Evolutionary conservation across 192 early-diverging fungal genomes (phyloP), one percentile per base, ranked within the genome.

Genomic region (Dissophora globulifera): DNA sequence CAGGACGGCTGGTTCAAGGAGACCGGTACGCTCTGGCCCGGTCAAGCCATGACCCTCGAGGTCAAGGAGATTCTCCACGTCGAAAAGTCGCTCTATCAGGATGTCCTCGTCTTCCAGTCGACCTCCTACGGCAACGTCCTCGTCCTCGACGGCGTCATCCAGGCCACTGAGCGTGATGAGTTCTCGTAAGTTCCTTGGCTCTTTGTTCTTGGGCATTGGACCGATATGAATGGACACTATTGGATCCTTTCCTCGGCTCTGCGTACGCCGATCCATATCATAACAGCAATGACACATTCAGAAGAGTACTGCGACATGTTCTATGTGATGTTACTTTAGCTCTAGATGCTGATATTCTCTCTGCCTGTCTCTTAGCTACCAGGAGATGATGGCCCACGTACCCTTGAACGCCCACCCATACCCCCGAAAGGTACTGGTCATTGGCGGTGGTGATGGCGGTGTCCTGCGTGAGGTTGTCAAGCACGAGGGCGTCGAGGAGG

Each of bases 311-410:
- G n/a, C n/a, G n/a, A n/a, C n/a, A n/a, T n/a, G n/a, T n/a, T n/a
- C n/a, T n/a, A n/a, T n/a, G n/a, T n/a, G n/a, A n/a, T n/a, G n/a
- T n/a, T n/a, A n/a, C n/a, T n/a, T n/a, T n/a, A n/a, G n/a, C n/a
- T n/a, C n/a, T n/a, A n/a, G n/a, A n/a, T n/a, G n/a, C n/a, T n/a
- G n/a, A n/a, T n/a, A n/a, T n/a, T n/a, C n/a, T n/a, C n/a, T n/a
- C n/a, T n/a, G n/a, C n/a, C n/a, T n/a, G n/a, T n/a, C n/a, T n/a
- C n/a, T n/a, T n/a, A 38, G 35, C 7, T 98, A 98, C 87, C 98
- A 99, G 84, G 98, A 99, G 85, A 99, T 98, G 96, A 99, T 99
- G 84, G 93, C 96, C 50, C 96, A 99, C 68, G 82, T 96, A 29
- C 93, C 98, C 20, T 83, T 99, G 80, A 96, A 92, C 78, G 84